These are phyloP conservation scores for Leptographium galeiforme DNA, from an alignment of 2,329 filamentous ascomycete species.

Conservation along the genomic window DNA sequence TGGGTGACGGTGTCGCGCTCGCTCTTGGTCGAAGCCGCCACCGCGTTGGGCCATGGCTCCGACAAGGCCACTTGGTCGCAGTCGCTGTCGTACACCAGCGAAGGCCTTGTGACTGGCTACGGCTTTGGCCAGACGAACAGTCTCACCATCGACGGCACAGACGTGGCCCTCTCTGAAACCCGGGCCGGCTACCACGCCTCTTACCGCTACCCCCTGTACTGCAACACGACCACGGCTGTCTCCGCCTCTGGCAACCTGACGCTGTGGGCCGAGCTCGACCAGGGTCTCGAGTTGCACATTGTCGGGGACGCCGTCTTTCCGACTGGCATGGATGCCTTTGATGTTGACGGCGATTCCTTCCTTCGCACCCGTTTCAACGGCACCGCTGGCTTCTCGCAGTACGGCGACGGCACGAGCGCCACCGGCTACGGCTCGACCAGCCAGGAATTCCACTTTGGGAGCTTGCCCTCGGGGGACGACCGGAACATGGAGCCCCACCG, in stretches of 20 bases:
- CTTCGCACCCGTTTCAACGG: slow-evolving; percentile 43
- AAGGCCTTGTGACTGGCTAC: slow-evolving; percentile 29
- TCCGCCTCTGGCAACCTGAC: slow-evolving; percentile 29
- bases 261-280: slow-evolving; percentile 27
- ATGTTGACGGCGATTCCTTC: slow-evolving; percentile 19
- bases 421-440: slow-evolving; percentile 40
- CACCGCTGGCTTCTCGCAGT: slow-evolving; percentile 39
- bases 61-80: slow-evolving; percentile 42
- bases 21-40: slow-evolving; percentile 37
- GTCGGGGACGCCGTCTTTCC: slow-evolving; percentile 34
- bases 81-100: slow-evolving; percentile 35
- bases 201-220: slow-evolving; percentile 49
- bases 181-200: slow-evolving; percentile 17
- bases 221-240: slow-evolving; percentile 35
- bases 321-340: slow-evolving; percentile 46
- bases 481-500: too few species aligned
- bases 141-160: slow-evolving; percentile 17
- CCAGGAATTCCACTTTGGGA: slow-evolving; percentile 43
- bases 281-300: slow-evolving; percentile 25
- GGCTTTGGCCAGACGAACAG: slow-evolving; percentile 29
- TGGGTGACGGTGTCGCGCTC: slow-evolving; percentile 40
- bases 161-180: slow-evolving; percentile 6
- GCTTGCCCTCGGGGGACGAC: slow-evolving; percentile 24
- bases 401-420: slow-evolving; percentile 28
- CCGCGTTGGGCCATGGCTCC: slow-evolving; percentile 31